Base-by-base conservation (phyloP, 768 basidiomycete species). In the Leccinum boreale region DNA sequence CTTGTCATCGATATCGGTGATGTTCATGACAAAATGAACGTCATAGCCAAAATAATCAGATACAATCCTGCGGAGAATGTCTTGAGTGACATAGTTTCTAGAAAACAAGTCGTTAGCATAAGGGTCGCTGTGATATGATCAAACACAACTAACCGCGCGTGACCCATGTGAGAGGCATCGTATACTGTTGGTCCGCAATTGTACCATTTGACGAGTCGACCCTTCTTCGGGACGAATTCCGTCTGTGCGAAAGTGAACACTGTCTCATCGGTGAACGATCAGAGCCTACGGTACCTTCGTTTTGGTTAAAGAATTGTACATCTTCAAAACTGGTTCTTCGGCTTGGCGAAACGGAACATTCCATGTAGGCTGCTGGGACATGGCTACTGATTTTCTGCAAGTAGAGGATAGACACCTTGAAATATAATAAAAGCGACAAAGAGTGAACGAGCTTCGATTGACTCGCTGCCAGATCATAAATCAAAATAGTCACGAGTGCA, bases 1-100 rank as follows among this genome's bases (percentile, higher is more conserved):
- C 85, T 99, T 99, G 81, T 98, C 97, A 68, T 99, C 97, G 60
- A 99, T 97, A 73, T 99, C 96, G 5, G 97, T 99, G 65, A 99
- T 85, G 73, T 99, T 99, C 94, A 97, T 97, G 47, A 98, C 96
- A 69, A 98, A 97, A 71, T 98, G 93, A 56, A 99, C 89, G 69
- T 98, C 92, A 67, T 95, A 98, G 24, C 92, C 90, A 74, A 98
- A 98, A 75, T 96, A 98, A 76, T 98, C 94, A 1, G 87, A 80
- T 79, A 98, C 78, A 52, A 99, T 92, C 50, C 97, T 70, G n/a
- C 67, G 66, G 3, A 68, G 60, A 29, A 69, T 59, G n/a, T 70
- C 64, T 53, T 70, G 67, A 9, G 69, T 66, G 24, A 62, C 61
- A 76, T 99, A 99, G 78, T 97, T 98, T 68, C 96, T 97, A 61